Evolutionary conservation across 1,139 yeast species (phyloP).

Genomic region (Diutina catenulata): DNA sequence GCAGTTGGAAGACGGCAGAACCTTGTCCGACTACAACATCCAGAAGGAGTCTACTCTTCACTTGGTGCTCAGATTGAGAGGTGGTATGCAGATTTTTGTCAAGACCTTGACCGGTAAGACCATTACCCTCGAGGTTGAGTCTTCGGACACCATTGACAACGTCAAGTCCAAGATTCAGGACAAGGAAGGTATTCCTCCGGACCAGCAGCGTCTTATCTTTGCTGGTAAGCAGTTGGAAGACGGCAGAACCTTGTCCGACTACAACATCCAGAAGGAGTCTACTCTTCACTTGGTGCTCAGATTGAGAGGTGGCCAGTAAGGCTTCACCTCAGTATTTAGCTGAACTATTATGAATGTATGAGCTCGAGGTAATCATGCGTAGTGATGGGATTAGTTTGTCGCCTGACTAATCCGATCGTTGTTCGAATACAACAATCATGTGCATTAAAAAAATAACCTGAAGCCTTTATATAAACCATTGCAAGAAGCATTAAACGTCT

Average conservation of each 20-base stretch:
- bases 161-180: constrained; percentile 91
- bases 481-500: no score
- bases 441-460: no score
- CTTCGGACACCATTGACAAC: constrained; percentile 89
- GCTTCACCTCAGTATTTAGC: no score
- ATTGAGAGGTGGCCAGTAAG: constrained; percentile 54
- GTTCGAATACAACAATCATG: no score
- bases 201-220: constrained; percentile 86
- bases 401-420: no score
- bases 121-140: constrained; percentile 89
- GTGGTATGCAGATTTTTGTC: constrained; percentile 75
- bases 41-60: constrained; percentile 21
- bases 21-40: constrained; percentile 13
- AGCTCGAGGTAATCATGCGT: no score
- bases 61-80: constrained; percentile 46
- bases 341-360: no score
- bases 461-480: no score
- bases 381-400: no score
- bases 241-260: constrained; percentile 53
- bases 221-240: constrained; percentile 93
- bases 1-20: constrained; percentile 13
- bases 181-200: constrained; percentile 93
- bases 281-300: constrained; percentile 80
- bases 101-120: constrained; percentile 71
- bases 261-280: constrained; percentile 59